These are phyloP conservation scores for Parastagonospora avenae DNA, from an alignment of 2,329 filamentous ascomycete species.

Conservation along the genomic window DNA sequence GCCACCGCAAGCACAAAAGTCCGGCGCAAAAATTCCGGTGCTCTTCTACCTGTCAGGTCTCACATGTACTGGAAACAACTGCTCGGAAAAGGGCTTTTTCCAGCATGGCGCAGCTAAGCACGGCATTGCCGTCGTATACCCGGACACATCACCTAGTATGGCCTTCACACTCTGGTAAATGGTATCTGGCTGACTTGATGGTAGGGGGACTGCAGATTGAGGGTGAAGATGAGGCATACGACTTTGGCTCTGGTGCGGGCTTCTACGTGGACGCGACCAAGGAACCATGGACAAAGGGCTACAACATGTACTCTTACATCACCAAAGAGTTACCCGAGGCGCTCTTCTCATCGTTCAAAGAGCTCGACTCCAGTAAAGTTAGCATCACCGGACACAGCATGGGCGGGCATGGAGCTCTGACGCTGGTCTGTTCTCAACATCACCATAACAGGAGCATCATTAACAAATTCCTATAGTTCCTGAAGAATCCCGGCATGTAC, in stretches of 20 bases:
- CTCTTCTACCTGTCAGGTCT: constrained; percentile 93
- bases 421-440: constrained; percentile 58
- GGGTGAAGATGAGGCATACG: constrained; percentile 85
- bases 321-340: constrained; percentile 81
- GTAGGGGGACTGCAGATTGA: constrained; percentile 75
- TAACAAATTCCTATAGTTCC: constrained; percentile 59
- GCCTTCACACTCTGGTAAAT: constrained; percentile 11
- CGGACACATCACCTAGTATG: constrained; percentile 88
- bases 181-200: constrained; percentile 17
- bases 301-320: constrained; percentile 95
- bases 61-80: constrained; percentile 89
- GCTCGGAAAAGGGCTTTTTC: constrained; percentile 83
- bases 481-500: constrained; percentile 90
- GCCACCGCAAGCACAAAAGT: constrained; percentile 70
- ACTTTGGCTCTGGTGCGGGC: constrained; percentile 89
- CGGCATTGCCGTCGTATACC: constrained; percentile 91
- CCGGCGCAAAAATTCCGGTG: constrained; percentile 71
- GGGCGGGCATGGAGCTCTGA: constrained; percentile 95
- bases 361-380: constrained; percentile 72
- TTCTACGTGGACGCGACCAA: constrained; percentile 92
- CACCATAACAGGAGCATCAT: background rate
- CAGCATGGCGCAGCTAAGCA: constrained; percentile 78
- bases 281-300: constrained; percentile 75
- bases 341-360: constrained; percentile 72
- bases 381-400: constrained; percentile 94